Evolutionary conservation across 768 basidiomycete genomes (phyloP).

Genomic region (Phanerochaete sordida): DNA sequence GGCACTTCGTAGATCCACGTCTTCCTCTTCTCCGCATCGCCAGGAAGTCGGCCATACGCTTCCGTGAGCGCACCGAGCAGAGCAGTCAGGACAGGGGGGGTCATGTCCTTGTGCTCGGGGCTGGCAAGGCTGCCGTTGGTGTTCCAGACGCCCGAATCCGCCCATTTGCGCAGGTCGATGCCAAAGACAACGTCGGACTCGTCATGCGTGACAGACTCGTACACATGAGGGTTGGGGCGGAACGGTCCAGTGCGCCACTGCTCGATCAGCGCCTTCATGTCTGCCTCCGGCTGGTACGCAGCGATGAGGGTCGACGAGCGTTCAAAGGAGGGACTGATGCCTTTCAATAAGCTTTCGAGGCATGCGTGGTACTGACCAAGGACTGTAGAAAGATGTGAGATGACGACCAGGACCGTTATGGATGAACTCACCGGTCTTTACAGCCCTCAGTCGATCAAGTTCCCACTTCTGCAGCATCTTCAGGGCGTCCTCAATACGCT

Average conservation of each 20-base stretch:
- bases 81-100: constrained; percentile 73
- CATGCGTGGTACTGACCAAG: constrained; percentile 87
- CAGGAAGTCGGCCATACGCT: constrained; percentile 56
- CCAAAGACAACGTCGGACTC: constrained; percentile 88
- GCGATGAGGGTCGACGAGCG: constrained; percentile 74
- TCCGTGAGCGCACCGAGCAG: constrained; percentile 61
- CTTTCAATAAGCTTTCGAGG: constrained; percentile 65
- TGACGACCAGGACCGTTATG: neutral
- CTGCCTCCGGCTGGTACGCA: constrained; percentile 85
- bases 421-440: constrained; percentile 66
- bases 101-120: constrained; percentile 46
- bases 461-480: constrained; percentile 85
- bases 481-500: constrained; percentile 78
- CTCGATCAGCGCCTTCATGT: constrained; percentile 84
- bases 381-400: constrained; percentile 38
- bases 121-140: constrained; percentile 39
- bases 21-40: constrained; percentile 76
- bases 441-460: constrained; percentile 71
- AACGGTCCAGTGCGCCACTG: constrained; percentile 93
- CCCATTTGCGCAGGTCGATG: constrained; percentile 88
- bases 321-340: constrained; percentile 60
- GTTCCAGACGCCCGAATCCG: constrained; percentile 70
- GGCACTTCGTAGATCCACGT: constrained; percentile 96
- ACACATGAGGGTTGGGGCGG: constrained; percentile 80
- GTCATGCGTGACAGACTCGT: constrained; percentile 80